These are phyloP conservation scores for Nakaseomyces kungkrabaensis DNA, from an alignment of 1,139 yeast genomes.

Conservation along the genomic window DNA sequence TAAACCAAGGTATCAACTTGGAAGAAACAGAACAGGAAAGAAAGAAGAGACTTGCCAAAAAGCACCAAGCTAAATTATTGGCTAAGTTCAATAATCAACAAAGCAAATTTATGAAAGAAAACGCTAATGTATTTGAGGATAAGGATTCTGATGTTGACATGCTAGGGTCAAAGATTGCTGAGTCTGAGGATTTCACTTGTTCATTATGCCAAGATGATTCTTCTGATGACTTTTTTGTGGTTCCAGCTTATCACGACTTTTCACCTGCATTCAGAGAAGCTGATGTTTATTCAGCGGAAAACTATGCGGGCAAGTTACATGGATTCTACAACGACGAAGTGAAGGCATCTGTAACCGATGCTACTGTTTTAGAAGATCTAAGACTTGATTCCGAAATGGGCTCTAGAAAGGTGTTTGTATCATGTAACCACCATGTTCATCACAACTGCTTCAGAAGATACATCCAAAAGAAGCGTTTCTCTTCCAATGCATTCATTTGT, in stretches of 20 bases:
- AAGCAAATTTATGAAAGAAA: slow-evolving; percentile 50
- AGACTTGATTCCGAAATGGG: slow-evolving; percentile 25
- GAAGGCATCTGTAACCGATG: slow-evolving; percentile 13
- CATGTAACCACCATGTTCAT: slow-evolving; percentile 69
- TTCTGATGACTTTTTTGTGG: slow-evolving; percentile 41
- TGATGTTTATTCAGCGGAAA: slow-evolving; percentile 21
- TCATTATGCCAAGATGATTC: slow-evolving; percentile 59
- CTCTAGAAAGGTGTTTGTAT: slow-evolving; percentile 36
- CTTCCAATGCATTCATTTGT: slow-evolving; percentile 36
- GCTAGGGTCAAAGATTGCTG: slow-evolving; percentile 28
- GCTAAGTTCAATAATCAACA: slow-evolving; percentile 78
- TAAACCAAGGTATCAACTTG: slow-evolving; percentile 36
- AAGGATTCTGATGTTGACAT: slow-evolving; percentile 36
- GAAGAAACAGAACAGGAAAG: slow-evolving; percentile 44
- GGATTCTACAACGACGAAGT: slow-evolving; percentile 23
- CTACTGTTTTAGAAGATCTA: slow-evolving; percentile 11
- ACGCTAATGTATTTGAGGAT: slow-evolving; percentile 27
- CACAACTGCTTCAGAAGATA: slow-evolving; percentile 39
- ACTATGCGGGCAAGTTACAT: slow-evolving; percentile 22
- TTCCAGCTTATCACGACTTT: slow-evolving; percentile 35
- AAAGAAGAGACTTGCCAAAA: slow-evolving; percentile 49
- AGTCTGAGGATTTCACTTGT: slow-evolving; percentile 35
- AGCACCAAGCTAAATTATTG: slow-evolving; percentile 58
- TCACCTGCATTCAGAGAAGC: slow-evolving; percentile 34
- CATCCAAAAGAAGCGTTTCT: slow-evolving; percentile 29